These are phyloP conservation scores for Amanita thiersii DNA, from an alignment of 768 basidiomycete species.

Conservation along the genomic window DNA sequence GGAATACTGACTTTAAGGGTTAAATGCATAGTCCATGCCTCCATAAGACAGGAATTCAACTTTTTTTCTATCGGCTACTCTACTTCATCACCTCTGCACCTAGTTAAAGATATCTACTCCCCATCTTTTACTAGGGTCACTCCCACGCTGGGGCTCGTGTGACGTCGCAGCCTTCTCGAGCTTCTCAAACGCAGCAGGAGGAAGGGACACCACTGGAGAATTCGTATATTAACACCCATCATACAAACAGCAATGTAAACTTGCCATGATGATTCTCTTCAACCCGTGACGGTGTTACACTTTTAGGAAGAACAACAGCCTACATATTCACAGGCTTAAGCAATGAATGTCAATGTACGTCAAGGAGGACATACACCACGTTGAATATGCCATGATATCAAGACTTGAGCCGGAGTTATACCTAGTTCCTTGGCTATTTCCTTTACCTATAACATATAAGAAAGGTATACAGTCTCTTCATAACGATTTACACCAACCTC, in stretches of 20 bases:
- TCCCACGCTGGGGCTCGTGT: conserved; percentile 46
- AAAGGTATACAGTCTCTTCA: neutral
- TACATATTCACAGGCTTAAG: conserved; percentile 15
- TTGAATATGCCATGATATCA: conserved; percentile 73
- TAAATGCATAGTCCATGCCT: too few species aligned
- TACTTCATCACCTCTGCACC: too few species aligned
- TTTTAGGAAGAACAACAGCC: conserved; percentile 73
- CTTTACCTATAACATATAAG: conserved; percentile 30
- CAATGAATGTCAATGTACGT: neutral
- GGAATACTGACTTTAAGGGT: too few species aligned
- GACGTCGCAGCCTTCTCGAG: conserved; percentile 43
- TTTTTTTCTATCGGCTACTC: too few species aligned
- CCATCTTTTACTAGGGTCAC: conserved; percentile 57
- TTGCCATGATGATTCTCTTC: conserved; percentile 61
- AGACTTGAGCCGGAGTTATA: conserved; percentile 68
- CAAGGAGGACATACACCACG: conserved; percentile 48
- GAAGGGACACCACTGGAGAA: conserved; percentile 26
- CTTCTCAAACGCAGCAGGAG: conserved; percentile 31
- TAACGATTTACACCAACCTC: conserved; percentile 25
- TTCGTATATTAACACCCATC: conserved; percentile 20
- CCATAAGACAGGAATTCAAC: too few species aligned
- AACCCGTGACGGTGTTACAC: conserved; percentile 60
- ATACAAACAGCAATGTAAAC: conserved; percentile 10
- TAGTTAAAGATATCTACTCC: conserved; percentile 59
- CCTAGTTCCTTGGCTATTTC: conserved; percentile 52